Evolutionary conservation across 768 basidiomycete genomes (phyloP), one percentile per base, ranked within the genome.

Genomic region (Amylocystis lapponica): DNA sequence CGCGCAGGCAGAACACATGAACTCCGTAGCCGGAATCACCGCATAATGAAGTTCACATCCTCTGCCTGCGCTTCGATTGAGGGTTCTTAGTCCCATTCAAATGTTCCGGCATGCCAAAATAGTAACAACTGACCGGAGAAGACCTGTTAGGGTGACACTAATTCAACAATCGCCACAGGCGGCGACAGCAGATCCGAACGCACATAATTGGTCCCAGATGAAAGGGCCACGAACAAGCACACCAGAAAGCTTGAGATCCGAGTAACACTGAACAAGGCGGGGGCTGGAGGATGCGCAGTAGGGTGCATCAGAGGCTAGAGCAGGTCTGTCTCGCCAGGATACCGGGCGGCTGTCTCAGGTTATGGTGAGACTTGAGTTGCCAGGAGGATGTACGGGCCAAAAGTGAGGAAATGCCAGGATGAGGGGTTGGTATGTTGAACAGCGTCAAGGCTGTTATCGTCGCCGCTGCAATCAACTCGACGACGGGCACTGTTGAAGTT

Each of bases 191-290:
- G n/a, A n/a, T n/a, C 5, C 9, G 21, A 21, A 68, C 83, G 43
- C 57, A 86, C 85, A 70, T 87, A 87, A 52, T 83, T 84, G 7
- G 85, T 85, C 20, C 85, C 85, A 32, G 81, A 79, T 47, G 77
- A 62, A 26, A 86, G 60, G 1, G 81, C 68, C 5, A 83, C 79
- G 23, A 81, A 49, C 30, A 83, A 52, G n/a, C 79, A 79, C 19
- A 71, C 70, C 27, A 79, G 33, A 16, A 86, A 53, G 48, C 49
- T 51, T 5, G 46, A 36, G 5, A 51, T 27, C 16, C 55, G 47
- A 19, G 44, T 37, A 13, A 41, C 13, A 35, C 49, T 56, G 43
- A 53, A 41, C 10, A 56, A 43, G 4, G 44, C 41, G 3, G 55
- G 47, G 11, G 51, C 41, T 21, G 44, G 47, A 13, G 42, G 27